Base-by-base conservation (phyloP, 805 yeast genomes). In the Yarrowia sp. region DNA sequence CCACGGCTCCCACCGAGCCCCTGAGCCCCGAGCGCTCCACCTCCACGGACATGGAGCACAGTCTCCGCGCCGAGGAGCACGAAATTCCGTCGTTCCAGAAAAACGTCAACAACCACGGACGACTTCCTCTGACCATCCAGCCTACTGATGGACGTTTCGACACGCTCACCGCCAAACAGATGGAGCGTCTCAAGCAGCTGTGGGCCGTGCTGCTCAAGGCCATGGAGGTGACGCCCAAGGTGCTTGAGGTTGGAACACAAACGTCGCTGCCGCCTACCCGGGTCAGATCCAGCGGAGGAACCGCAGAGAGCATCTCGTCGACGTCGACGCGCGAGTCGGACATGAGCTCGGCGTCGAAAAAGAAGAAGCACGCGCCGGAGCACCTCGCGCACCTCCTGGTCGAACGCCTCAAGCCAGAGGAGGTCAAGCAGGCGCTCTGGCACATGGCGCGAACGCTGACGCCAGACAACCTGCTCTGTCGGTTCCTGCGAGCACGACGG, bases 401-500 rank as follows among this genome's bases (percentile, higher is more conserved):
- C 7, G 35, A 24, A 21, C 31, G 58, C 0, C 42, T 51, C 5
- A 9, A 31, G 13, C 42, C 58, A 4, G n/a, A 66, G 61, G 31
- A 63, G 63, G 18, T 49, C 63, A 27, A 42, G 38, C 38, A 55
- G 62, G 29, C 38, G 27, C 24, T 25, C 9, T 42, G 55, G 55
- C 56, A 32, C 80, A 84, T 0, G 75, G 75, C 18, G 76, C 74
- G 8, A 68, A 81, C 4, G 80, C 80, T 65, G 71, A 70, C 6
- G 75, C 77, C 65, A 73, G 97, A 90, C 69, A 90, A 97, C n/a
- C 81, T 93, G 3, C 76, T 79, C 70, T 74, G 85, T 64, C 85
- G 99, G 68, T 94, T 94, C 75, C 79, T 94, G 65, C 84, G 98
- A 71, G 98, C 99, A 8, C 85, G 99, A 76, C 91, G 91, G 79